Evolutionary conservation across 768 basidiomycete genomes (phyloP).

Genomic region (Termitomyces sp.): DNA sequence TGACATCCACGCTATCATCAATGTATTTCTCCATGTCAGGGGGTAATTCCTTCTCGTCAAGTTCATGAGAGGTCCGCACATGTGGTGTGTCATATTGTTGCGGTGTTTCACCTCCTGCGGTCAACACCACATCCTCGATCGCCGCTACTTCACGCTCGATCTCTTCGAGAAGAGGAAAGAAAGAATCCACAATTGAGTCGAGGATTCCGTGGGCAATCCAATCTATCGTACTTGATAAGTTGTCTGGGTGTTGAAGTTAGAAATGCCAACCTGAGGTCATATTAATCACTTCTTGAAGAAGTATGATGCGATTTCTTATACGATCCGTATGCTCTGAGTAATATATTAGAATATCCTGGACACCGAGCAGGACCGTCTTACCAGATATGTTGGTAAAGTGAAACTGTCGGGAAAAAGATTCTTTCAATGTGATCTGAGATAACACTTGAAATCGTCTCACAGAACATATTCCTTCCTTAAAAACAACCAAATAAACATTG

Average conservation of each 20-base stretch:
- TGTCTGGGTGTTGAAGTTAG: neutral
- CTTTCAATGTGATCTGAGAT: neutral
- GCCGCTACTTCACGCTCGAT: constrained; percentile 78
- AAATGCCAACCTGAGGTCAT: constrained; percentile 63
- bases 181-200: constrained; percentile 92
- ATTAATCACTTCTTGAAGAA: constrained; percentile 54
- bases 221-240: constrained; percentile 39
- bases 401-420: constrained; percentile 49
- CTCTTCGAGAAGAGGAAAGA: constrained; percentile 78
- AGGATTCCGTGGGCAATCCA: constrained; percentile 93
- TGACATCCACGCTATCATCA: constrained; percentile 18
- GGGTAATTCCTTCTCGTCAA: neutral
- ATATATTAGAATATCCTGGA: neutral
- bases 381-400: constrained; percentile 85
- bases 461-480: constrained; percentile 80
- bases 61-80: neutral
- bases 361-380: constrained; percentile 17
- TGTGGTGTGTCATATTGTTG: neutral
- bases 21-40: constrained; percentile 13
- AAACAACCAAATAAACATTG: constrained; percentile 87
- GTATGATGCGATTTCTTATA: constrained; percentile 65
- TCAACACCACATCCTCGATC: constrained; percentile 68
- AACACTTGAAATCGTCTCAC: constrained; percentile 32
- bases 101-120: constrained; percentile 10
- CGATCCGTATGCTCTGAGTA: constrained; percentile 67